Evolutionary conservation across 768 basidiomycete genomes (phyloP), one percentile per base, ranked within the genome.

Genomic region (Aureoboletus auriporus): DNA sequence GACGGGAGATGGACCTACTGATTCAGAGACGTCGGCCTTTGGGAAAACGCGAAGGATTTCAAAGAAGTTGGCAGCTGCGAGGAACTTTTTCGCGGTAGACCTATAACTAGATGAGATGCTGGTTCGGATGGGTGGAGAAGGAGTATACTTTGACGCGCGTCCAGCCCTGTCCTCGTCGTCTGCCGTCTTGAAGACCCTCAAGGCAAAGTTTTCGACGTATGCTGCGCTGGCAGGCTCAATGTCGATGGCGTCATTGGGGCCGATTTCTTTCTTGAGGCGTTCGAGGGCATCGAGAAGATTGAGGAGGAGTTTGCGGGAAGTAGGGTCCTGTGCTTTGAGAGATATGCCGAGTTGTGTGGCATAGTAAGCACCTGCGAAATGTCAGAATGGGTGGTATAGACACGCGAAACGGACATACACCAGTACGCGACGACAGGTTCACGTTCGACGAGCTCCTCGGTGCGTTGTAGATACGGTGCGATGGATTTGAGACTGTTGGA

Each of bases 341-440:
- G 77, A 73, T 59, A 97, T 86, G 43, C 92, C 93, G 38, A 87
- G 71, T 66, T 96, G 89, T 0, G 92, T 89, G 50, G 92, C 94
- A 66, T 93, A 86, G 73, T 93, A 96, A 37, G 86, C 86, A 71
- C 85, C 92, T 94, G 37, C 17, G 38, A n/a, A 11, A 8, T 23
- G 43, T 56, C 2, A 49, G 36, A 16, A 31, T 16, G 47, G 34
- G 30, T n/a, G 39, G 28, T 38, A 16, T 49, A 28, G 29, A 28
- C 20, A 48, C 33, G 40, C 7, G 38, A 33, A 23, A 11, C 20
- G 74, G 31, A 45, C 89, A 56, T 68, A 95, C 95, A 94, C 94
- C 95, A 99, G 64, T 98, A 98, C 5, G 90, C 79, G 61, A 98
- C 82, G 44, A 94, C 74, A 6, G 91, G 89, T 48, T 99, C 93